These are phyloP conservation scores for Stephania yunnanensis DNA, from an alignment of 164 flowering plant species.

Conservation along the genomic window DNA sequence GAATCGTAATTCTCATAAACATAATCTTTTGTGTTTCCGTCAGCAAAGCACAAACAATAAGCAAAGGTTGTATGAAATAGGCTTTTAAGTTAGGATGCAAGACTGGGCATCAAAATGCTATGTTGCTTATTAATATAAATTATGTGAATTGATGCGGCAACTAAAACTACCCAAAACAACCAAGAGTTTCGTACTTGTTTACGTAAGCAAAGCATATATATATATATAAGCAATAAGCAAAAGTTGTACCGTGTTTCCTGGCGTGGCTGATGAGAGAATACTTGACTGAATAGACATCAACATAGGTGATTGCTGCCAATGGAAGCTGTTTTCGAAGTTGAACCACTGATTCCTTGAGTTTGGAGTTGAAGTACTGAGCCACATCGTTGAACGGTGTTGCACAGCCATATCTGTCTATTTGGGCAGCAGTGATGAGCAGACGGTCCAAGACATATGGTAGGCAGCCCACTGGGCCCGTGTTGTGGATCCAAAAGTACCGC, in stretches of 20 bases:
- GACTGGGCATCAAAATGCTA: background rate
- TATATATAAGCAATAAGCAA: no score
- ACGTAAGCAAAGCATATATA: no score
- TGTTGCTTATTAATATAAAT: no score
- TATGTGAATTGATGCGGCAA: no score
- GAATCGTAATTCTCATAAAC: no score
- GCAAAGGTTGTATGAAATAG: no score
- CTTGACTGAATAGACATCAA: slow-evolving; percentile 46
- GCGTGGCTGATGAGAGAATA: slow-evolving; percentile 44
- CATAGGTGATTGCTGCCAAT: slow-evolving; percentile 39
- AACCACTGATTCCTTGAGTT: slow-evolving; percentile 30
- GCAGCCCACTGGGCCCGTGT: slow-evolving; percentile 60
- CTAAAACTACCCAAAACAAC: no score
- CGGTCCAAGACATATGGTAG: slow-evolving; percentile 35
- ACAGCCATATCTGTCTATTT: slow-evolving; percentile 44
- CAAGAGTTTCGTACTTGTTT: no score
- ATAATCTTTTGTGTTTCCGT: no score
- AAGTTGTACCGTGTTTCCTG: slow-evolving; percentile 27
- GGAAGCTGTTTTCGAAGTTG: slow-evolving; percentile 36
- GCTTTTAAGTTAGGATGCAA: no score
- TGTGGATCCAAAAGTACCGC: slow-evolving; percentile 56
- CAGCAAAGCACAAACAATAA: no score
- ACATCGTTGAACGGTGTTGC: slow-evolving; percentile 37
- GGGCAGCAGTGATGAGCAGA: slow-evolving; percentile 17
- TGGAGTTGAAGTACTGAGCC: slow-evolving; percentile 37